Conservation (phyloP, 768 basidiomycete genomes). For the Pisolithus albus region DNA sequence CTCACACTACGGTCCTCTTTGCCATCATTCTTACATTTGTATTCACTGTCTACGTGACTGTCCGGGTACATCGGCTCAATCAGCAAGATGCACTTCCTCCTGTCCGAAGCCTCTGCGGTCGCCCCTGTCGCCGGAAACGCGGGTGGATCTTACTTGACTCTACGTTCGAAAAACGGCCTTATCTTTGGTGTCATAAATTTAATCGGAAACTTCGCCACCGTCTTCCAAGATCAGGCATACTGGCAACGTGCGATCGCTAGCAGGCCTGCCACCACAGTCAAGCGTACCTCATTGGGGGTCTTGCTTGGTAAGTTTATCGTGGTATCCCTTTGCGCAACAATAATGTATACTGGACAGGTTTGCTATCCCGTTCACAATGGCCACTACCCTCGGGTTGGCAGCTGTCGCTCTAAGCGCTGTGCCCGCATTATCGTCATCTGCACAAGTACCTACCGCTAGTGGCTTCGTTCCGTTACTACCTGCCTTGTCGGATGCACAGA, state of each 20-base stretch:
- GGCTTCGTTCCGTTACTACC: conserved; percentile 35
- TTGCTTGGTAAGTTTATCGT: conserved; percentile 58
- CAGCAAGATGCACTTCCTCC: conserved; percentile 69
- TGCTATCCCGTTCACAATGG: conserved; percentile 79
- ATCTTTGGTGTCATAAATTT: conserved; percentile 87
- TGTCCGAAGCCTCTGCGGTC: conserved; percentile 46
- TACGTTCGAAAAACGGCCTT: conserved; percentile 68
- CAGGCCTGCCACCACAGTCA: conserved; percentile 76
- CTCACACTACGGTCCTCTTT: conserved; percentile 82
- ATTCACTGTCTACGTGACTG: conserved; percentile 80
- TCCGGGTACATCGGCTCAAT: conserved; percentile 76
- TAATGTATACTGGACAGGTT: conserved; percentile 40
- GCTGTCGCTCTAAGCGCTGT: conserved; percentile 71
- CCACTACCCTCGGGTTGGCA: conserved; percentile 81
- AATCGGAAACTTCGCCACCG: conserved; percentile 73
- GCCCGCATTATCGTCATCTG: conserved; percentile 20
- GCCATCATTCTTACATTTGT: conserved; percentile 73
- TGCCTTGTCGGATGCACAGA: conserved; percentile 49
- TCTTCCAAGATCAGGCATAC: conserved; percentile 70
- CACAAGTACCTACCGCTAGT: conserved; percentile 43
- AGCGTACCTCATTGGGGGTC: conserved; percentile 86
- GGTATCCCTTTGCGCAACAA: background rate
- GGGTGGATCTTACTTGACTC: conserved; percentile 77
- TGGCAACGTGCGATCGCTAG: conserved; percentile 92
- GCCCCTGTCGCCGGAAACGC: conserved; percentile 77